These are phyloP conservation scores for Cystofilobasidium macerans DNA, from an alignment of 768 basidiomycete genomes.

Conservation along the genomic window DNA sequence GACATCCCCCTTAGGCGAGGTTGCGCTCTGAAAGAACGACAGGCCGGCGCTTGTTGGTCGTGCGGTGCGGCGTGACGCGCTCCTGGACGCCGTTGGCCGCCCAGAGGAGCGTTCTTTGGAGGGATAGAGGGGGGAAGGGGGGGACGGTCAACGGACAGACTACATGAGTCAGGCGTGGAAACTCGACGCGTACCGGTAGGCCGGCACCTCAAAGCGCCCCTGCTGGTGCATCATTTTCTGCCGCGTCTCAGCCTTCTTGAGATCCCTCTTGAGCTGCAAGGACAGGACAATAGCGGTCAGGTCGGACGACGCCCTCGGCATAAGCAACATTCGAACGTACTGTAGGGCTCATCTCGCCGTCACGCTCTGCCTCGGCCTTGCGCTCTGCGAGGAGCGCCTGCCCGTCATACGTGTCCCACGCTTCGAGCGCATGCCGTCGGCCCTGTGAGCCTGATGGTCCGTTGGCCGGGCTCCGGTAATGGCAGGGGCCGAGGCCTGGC, in stretches of 20 bases:
- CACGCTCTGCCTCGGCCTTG: conserved; percentile 34
- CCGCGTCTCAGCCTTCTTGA: conserved; percentile 34
- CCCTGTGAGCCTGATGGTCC: conserved; percentile 29
- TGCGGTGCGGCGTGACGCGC: conserved; percentile 1
- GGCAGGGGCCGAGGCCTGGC: conserved; percentile 40
- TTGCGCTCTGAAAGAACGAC: conserved; percentile 1
- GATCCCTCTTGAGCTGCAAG: conserved; percentile 43
- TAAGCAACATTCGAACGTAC: too few relatives aligned
- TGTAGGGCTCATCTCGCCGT: conserved; percentile 41
- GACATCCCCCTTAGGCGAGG: not conserved
- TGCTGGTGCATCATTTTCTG: not conserved
- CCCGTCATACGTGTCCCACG: conserved; percentile 44
- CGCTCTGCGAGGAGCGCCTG: conserved; percentile 42
- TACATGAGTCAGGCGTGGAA: too few relatives aligned
- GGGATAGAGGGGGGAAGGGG: not conserved
- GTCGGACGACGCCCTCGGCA: too few relatives aligned
- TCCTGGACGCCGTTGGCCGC: not conserved
- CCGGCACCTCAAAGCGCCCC: not conserved
- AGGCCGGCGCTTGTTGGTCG: not conserved
- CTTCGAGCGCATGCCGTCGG: conserved; percentile 41
- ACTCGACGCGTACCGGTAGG: not conserved
- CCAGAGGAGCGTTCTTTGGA: not conserved
- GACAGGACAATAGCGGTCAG: conserved; percentile 14
- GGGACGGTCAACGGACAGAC: too few relatives aligned
- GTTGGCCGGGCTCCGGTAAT: conserved; percentile 19